These are phyloP conservation scores for Zygoascus sp. DNA, from an alignment of 1,139 yeast species.

Conservation along the genomic window DNA sequence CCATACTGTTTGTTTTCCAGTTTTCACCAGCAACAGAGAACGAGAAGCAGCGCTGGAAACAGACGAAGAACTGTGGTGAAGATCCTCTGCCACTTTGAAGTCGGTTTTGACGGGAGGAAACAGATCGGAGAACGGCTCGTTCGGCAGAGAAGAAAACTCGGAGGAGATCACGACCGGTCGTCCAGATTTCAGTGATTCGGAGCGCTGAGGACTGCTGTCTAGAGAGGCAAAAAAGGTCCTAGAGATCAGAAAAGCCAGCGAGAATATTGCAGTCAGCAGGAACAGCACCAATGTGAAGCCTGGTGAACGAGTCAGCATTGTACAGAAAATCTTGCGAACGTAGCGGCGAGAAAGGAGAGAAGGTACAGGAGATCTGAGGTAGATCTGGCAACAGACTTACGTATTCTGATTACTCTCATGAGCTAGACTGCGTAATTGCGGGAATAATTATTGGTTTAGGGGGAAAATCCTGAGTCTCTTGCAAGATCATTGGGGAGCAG, in stretches of 20 bases:
- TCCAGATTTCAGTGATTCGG: no score
- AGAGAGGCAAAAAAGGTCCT: not conserved
- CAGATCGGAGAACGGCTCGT: not conserved
- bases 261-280: not conserved
- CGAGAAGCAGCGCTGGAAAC: constrained; percentile 2
- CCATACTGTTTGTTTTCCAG: constrained; percentile 37
- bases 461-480: no score
- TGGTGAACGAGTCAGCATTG: not conserved
- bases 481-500: no score
- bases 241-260: not conserved
- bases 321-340: no score
- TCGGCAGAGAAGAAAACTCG: no score
- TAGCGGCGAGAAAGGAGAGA: no score
- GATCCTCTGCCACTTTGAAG: not conserved
- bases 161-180: no score
- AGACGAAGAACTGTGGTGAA: not conserved
- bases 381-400: not conserved
- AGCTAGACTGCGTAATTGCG: not conserved
- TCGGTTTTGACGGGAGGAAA: not conserved
- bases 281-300: not conserved
- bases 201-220: not conserved
- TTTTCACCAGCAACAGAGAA: constrained; percentile 33
- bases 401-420: not conserved
- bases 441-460: not conserved
- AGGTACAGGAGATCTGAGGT: no score